Percentiles rank a stretch among this genome's conserved stretches.
These are phyloP conservation scores for Mitosporidium daphniae DNA, from an alignment of 371 early-diverging fungal species.

Conservation along the genomic window DNA sequence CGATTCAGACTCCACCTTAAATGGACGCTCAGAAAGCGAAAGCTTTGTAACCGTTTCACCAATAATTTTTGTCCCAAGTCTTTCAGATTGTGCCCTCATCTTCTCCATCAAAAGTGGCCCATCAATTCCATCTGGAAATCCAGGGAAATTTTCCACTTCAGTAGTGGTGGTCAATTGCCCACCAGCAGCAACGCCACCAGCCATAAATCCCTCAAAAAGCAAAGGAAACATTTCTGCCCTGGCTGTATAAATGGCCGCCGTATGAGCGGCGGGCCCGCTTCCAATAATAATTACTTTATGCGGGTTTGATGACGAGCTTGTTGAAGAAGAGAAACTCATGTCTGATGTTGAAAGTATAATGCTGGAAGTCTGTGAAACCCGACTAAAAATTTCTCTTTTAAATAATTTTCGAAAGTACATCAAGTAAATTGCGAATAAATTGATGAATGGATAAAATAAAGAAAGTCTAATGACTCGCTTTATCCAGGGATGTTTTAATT, in stretches of 20 bases:
- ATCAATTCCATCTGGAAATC: conserved; percentile 9
- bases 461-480: no score
- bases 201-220: conserved; percentile 84
- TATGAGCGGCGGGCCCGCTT: conserved; percentile 76
- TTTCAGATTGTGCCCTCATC: conserved; percentile 31
- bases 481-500: no score
- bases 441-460: no score
- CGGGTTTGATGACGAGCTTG: no score
- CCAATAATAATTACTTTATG: conserved; percentile 13
- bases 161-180: conserved; percentile 18
- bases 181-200: conserved; percentile 44
- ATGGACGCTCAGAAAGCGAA: conserved; percentile 31
- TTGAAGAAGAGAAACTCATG: no score
- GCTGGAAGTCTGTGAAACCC: no score
- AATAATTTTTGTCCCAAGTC: conserved; percentile 37
- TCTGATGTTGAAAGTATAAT: no score
- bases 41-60: conserved; percentile 58
- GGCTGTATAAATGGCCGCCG: conserved; percentile 69
- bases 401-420: no score
- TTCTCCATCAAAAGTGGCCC: conserved; percentile 9
- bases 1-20: conserved; percentile 20
- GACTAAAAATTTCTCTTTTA: no score
- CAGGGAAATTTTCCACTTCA: conserved; percentile 14
- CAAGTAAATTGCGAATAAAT: no score
- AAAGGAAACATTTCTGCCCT: conserved; percentile 58